Conservation (phyloP, 495 filamentous ascomycete species). For the Jackrogersella multiformis region DNA sequence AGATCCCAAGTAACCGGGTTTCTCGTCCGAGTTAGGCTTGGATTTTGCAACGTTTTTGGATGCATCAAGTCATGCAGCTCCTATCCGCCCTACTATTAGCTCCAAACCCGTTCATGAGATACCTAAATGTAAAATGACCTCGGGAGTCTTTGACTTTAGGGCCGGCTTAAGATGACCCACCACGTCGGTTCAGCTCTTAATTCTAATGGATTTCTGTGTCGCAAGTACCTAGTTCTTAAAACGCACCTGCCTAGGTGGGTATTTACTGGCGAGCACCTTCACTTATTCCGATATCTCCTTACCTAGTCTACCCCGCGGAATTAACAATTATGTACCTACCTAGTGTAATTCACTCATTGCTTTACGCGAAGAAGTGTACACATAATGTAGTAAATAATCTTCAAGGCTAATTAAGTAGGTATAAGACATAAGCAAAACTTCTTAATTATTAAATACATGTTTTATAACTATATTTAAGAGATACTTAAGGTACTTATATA, state of each 20-base stretch:
- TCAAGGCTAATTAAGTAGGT: no score
- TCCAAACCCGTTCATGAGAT: no score
- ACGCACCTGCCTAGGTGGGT: no score
- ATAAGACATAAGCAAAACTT: no score
- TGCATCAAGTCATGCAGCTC: slow-evolving; percentile 11
- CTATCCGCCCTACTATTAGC: neutral
- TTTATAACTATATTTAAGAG: no score
- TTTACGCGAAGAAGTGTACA: neutral
- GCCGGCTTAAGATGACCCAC: slow-evolving; percentile 12
- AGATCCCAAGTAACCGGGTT: slow-evolving; percentile 40
- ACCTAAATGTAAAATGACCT: slow-evolving; percentile 7
- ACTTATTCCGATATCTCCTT: slow-evolving; percentile 29
- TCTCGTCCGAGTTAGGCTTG: slow-evolving; percentile 23
- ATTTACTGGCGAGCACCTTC: no score
- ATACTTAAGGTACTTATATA: no score
- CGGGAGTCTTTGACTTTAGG: slow-evolving; percentile 5
- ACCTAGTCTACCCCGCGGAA: slow-evolving; percentile 2
- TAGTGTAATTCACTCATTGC: neutral
- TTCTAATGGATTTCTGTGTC: slow-evolving; percentile 12
- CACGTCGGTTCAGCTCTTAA: slow-evolving; percentile 25
- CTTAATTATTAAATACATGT: no score
- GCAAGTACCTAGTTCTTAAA: slow-evolving; percentile 34
- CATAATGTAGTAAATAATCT: no score
- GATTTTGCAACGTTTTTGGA: slow-evolving; percentile 19
- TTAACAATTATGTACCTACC: slow-evolving; percentile 2